Conservation (phyloP, 805 yeast species). For the Yarrowia sp. region DNA sequence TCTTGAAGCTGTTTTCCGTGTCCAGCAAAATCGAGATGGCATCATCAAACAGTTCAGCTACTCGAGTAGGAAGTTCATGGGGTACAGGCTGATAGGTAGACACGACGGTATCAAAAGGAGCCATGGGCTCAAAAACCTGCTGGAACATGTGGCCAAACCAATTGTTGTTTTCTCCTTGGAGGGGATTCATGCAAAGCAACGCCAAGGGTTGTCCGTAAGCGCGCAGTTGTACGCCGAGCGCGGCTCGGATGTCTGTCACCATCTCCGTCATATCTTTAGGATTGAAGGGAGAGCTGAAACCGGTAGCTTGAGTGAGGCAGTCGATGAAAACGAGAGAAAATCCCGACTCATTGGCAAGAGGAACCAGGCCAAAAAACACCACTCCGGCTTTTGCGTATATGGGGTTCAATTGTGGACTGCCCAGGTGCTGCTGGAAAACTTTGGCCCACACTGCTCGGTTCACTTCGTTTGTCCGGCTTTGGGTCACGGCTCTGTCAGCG, state of each 20-base stretch:
- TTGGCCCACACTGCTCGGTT: neutral
- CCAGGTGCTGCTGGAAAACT: neutral
- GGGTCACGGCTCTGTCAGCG: neutral
- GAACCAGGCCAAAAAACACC: neutral
- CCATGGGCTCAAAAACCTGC: neutral
- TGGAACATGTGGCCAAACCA: constrained; percentile 9
- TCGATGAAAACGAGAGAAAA: constrained; percentile 5
- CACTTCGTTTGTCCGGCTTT: neutral
- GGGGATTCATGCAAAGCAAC: neutral
- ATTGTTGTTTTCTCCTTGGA: neutral
- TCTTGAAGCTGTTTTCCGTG: neutral
- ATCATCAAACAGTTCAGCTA: neutral
- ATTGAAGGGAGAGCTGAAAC: neutral
- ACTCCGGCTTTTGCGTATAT: neutral
- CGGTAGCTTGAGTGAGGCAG: constrained; percentile 1
- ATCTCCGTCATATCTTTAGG: neutral
- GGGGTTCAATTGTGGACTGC: neutral
- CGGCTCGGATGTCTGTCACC: neutral
- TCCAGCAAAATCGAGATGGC: neutral
- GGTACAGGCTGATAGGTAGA: neutral
- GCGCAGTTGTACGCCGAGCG: neutral
- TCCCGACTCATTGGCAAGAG: neutral
- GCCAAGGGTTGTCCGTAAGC: neutral
- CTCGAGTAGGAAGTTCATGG: neutral
- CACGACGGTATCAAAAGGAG: neutral